Percentiles rank a stretch among this genome's conserved stretches.
These are phyloP conservation scores for Metschnikowia drakensbergensis DNA, from an alignment of 805 yeast species.

Conservation along the genomic window DNA sequence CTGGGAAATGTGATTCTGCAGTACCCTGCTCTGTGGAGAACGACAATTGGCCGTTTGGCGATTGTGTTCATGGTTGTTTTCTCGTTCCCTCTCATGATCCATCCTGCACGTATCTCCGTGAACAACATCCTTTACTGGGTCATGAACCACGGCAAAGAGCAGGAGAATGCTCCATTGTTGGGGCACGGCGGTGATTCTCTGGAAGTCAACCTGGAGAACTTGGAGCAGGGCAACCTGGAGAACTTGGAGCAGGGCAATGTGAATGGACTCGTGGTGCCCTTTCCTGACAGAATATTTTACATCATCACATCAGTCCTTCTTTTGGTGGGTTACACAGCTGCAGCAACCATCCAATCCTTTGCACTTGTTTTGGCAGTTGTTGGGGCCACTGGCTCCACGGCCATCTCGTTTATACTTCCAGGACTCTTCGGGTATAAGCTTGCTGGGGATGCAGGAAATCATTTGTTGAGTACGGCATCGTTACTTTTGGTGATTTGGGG, in stretches of 20 bases:
- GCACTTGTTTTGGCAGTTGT: slow-evolving; percentile 69
- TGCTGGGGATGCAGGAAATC: slow-evolving; percentile 38
- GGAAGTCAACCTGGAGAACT: slow-evolving; percentile 7
- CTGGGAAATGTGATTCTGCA: slow-evolving; percentile 74
- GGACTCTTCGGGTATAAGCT: slow-evolving; percentile 70
- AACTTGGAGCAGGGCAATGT: not conserved
- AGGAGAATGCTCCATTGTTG: not conserved
- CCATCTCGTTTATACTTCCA: slow-evolving; percentile 74
- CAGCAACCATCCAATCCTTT: slow-evolving; percentile 58
- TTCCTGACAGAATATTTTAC: slow-evolving; percentile 44
- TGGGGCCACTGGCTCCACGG: slow-evolving; percentile 81
- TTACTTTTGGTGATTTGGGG: slow-evolving; percentile 52
- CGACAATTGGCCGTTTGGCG: slow-evolving; percentile 75
- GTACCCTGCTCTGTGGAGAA: slow-evolving; percentile 57
- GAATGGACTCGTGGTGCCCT: slow-evolving; percentile 37
- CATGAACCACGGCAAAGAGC: too few relatives aligned
- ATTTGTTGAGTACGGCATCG: slow-evolving; percentile 36
- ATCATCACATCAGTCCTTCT: slow-evolving; percentile 48
- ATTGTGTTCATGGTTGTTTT: slow-evolving; percentile 76
- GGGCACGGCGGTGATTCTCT: slow-evolving; percentile 7
- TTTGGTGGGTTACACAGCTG: slow-evolving; percentile 48
- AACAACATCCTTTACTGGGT: slow-evolving; percentile 64
- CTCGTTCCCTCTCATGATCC: slow-evolving; percentile 87
- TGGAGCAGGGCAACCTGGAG: not conserved
- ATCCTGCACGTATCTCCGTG: slow-evolving; percentile 82